These are phyloP conservation scores for Reutealis trisperma DNA, from an alignment of 345 rosid genomes.

Conservation along the genomic window DNA sequence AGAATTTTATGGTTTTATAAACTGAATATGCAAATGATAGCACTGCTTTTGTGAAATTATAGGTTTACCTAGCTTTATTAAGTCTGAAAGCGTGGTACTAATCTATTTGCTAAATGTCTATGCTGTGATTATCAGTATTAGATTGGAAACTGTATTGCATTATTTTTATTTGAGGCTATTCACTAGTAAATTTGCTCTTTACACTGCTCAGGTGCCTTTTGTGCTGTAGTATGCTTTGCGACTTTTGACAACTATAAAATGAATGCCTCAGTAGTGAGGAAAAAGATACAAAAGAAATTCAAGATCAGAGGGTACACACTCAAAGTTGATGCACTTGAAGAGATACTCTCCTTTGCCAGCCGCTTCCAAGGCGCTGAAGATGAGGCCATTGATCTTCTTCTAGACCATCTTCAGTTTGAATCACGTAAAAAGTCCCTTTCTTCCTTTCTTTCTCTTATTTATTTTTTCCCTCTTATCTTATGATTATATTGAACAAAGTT, in stretches of 20 bases:
- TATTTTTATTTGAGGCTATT: too few species aligned
- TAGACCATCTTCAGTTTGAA: constrained; percentile 61
- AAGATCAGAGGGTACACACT: constrained; percentile 75
- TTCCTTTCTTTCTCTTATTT: background rate
- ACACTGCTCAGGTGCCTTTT: background rate
- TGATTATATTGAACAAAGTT: background rate
- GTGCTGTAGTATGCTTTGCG: background rate
- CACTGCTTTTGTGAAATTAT: too few species aligned
- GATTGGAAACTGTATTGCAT: too few species aligned
- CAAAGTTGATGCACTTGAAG: constrained; percentile 70
- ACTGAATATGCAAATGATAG: too few species aligned
- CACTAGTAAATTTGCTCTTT: too few species aligned
- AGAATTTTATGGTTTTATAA: too few species aligned
- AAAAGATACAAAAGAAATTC: constrained; percentile 73
- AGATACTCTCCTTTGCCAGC: constrained; percentile 54
- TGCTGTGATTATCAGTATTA: too few species aligned
- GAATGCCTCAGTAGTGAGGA: constrained; percentile 34
- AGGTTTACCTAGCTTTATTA: too few species aligned
- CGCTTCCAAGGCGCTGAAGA: constrained; percentile 67
- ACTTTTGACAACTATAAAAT: background rate
- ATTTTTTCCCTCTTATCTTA: background rate
- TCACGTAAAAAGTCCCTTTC: constrained; percentile 3
- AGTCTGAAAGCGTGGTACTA: too few species aligned
- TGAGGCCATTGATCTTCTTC: constrained; percentile 76
- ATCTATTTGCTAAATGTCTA: too few species aligned